Evolutionary conservation across 225 moss, liverwort and hornwort genomes (phyloP).

Genomic region (Climacium dendroides): DNA sequence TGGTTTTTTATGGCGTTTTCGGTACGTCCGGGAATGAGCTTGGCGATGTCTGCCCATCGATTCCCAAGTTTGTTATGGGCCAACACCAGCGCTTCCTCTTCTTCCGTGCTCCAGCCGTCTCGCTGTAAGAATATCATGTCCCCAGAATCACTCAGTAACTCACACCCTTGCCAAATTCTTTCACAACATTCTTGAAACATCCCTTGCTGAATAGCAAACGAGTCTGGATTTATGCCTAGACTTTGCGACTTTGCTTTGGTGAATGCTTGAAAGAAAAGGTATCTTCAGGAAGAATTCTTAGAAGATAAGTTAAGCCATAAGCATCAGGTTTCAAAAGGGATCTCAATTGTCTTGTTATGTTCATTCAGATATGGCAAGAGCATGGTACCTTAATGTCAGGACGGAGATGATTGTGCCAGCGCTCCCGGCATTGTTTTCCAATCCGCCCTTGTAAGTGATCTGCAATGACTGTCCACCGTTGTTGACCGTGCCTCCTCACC

Average conservation of each 20-base stretch:
- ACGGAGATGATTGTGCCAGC: constrained; percentile 93
- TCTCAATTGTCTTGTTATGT: neutral
- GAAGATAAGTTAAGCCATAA: neutral
- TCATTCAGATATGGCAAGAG: neutral
- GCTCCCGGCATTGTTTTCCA: constrained; percentile 94
- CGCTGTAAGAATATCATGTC: constrained; percentile 30
- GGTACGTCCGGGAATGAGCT: constrained; percentile 78
- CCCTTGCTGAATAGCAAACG: neutral
- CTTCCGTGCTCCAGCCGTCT: constrained; percentile 80
- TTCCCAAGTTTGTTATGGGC: constrained; percentile 87
- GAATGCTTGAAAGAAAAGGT: neutral
- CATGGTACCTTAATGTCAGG: constrained; percentile 67
- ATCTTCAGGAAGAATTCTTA: neutral
- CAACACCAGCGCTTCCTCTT: constrained; percentile 69
- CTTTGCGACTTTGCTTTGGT: neutral
- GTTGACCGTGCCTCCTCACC: constrained; percentile 77
- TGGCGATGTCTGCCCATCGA: constrained; percentile 95
- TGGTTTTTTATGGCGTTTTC: constrained; percentile 93
- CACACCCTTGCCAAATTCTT: neutral
- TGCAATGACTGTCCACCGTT: constrained; percentile 87
- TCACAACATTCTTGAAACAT: neutral
- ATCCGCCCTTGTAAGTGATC: constrained; percentile 68
- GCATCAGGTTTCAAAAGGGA: neutral
- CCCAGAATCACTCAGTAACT: neutral
- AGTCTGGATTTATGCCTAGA: neutral